These are phyloP conservation scores for Tetradesmus lagerheimii DNA, from an alignment of 139 green algal genomes.

Conservation along the genomic window DNA sequence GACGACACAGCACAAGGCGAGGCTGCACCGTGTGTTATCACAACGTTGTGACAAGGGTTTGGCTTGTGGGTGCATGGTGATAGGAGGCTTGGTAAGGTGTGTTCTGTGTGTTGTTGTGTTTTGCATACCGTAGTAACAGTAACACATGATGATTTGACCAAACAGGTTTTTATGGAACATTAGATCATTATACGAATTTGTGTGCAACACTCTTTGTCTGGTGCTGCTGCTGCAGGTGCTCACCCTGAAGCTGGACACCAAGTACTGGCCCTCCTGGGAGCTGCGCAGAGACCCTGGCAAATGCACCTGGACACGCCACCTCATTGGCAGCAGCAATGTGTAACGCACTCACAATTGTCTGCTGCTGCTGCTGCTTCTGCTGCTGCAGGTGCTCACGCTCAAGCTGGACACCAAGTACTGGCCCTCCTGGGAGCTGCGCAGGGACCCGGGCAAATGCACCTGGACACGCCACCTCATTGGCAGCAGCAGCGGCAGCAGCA, in stretches of 20 bases:
- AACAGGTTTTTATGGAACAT: no score
- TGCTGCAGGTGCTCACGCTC: conserved; percentile 79
- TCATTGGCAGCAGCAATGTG: background rate
- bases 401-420: conserved; percentile 90
- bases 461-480: conserved; percentile 60
- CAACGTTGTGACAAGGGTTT: no score
- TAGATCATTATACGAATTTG: no score
- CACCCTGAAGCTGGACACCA: conserved; percentile 84
- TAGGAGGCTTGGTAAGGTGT: no score
- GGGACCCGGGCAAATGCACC: conserved; percentile 65
- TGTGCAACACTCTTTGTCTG: no score
- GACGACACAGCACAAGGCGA: conserved; percentile 76
- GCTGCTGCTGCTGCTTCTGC: background rate
- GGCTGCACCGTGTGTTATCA: background rate
- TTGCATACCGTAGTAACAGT: no score
- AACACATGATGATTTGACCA: no score
- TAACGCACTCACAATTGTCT: background rate
- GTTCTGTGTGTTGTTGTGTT: no score
- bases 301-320: no score
- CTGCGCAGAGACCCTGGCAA: conserved; percentile 66
- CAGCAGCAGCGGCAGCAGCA: conserved; percentile 18
- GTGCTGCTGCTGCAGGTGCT: conserved; percentile 70
- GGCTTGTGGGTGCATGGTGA: no score
- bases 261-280: conserved; percentile 68
- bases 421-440: conserved; percentile 82